Percentiles rank a stretch among this genome's conserved stretches.
phyloP scores from a whole-genome alignment of 306 rosid genomes.

The Malus sylvestris region DNA sequence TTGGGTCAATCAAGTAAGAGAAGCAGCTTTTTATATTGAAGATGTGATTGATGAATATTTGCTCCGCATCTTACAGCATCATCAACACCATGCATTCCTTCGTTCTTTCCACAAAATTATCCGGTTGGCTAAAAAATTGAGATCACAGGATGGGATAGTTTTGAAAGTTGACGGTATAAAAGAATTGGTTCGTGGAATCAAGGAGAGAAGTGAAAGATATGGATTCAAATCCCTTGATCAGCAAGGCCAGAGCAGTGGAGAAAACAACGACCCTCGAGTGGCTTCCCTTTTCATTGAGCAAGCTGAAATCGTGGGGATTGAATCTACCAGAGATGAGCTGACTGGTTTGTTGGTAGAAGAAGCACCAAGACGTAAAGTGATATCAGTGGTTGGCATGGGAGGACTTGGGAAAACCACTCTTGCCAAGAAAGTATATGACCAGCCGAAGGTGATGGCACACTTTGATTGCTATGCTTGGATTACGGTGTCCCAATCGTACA shows the following conservation, averaged over 20 bases:
- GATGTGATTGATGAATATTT: too few relatives aligned
- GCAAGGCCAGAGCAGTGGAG: not conserved
- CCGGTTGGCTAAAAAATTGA: too few relatives aligned
- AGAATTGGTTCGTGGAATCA: not conserved
- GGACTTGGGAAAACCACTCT: constrained; percentile 19
- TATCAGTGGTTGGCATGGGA: constrained; percentile 14
- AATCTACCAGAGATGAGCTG: constrained; percentile 8
- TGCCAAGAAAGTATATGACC: not conserved
- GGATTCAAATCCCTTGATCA: not conserved
- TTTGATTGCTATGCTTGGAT: constrained; percentile 20
- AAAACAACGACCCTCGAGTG: not conserved
- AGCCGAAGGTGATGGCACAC: not conserved
- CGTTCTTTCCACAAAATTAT: too few relatives aligned
- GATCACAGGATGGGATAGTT: not conserved
- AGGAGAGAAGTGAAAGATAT: not conserved
- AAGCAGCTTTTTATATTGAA: too few relatives aligned
- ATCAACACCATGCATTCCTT: too few relatives aligned
- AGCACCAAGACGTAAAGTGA: not conserved
- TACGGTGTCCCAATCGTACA: not conserved
- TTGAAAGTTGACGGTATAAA: not conserved
- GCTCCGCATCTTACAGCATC: too few relatives aligned
- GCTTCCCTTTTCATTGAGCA: constrained; percentile 1
- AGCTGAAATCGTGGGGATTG: constrained; percentile 4
- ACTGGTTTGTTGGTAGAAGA: not conserved
- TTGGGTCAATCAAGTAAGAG: too few relatives aligned